Base-by-base conservation (phyloP, 352 stramenopile genomes). In the Phytophthora capsici region DNA sequence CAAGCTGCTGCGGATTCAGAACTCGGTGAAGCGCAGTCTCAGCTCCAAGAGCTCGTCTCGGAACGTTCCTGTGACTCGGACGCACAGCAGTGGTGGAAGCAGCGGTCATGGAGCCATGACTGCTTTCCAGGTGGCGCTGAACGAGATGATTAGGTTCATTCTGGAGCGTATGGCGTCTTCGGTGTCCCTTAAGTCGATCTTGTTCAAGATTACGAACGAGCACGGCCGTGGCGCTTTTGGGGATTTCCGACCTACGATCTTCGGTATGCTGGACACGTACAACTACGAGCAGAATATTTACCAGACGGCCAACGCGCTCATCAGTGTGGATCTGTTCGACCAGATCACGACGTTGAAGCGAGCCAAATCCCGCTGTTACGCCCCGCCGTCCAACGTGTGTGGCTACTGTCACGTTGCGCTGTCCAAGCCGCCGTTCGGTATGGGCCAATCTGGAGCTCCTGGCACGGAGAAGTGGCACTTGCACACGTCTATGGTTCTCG, bases 121-220 rank as follows among this genome's bases (percentile, higher is more conserved):
- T n/a, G 86, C 86, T 1, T 94, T 95, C 69, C 88, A 95, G 49
- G 86, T 95, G 40, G 88, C 88, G 7, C 61, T 98, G 17, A 96
- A 97, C 59, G 91, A 98, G 47, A 78, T 98, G 48, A 89, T 98
- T 34, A 87, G 91, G 22, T 90, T 98, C 63, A 97, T 97, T 54
- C 93, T 98, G 43, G 92, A 98, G 71, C 82, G 93, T 34, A 98
- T 98, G 93, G 91, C 96, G 28, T 97, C 91, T 2, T 97, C 86
- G 28, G 93, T 98, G 49, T 96, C 94, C 28, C 73, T 98, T 10
- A 92, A 91, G 69, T 92, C 96, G 61, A 94, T 98, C 34, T 73
- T 98, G 50, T 95, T 96, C 54, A 98, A 98, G 78, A 96, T 98
- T 53, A 98, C 94, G 48, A 97, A 90, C 45, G 95, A 98, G 69